Conservation (phyloP, 495 filamentous ascomycete species). For the Neurospora sp. region DNA sequence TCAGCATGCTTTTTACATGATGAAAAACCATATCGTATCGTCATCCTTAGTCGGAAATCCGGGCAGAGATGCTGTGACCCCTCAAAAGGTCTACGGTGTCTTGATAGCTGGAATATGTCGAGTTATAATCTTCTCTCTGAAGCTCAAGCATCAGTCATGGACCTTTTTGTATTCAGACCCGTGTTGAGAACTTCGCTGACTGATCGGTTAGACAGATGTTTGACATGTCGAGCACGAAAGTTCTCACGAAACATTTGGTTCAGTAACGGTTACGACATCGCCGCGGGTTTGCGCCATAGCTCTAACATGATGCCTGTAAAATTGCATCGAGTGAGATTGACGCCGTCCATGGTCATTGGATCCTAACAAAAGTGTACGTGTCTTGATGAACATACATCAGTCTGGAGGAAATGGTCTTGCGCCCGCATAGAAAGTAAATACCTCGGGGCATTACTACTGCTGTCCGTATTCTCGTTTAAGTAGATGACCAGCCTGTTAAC, state of each 20-base stretch:
- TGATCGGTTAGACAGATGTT: not conserved
- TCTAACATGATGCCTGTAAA: not conserved
- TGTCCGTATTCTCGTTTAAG: not conserved
- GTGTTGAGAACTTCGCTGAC: not conserved
- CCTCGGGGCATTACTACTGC: not conserved
- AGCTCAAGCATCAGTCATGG: not conserved
- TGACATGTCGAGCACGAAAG: not conserved
- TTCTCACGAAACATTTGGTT: not conserved
- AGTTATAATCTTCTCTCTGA: slow-evolving; percentile 59
- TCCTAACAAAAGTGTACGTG: not conserved
- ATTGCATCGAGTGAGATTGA: not conserved
- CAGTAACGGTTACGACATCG: not conserved
- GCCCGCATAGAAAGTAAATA: not conserved
- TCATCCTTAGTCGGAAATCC: slow-evolving; percentile 57
- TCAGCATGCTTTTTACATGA: slow-evolving; percentile 29
- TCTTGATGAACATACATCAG: not conserved
- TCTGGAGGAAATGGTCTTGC: not conserved
- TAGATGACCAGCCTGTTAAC: not conserved
- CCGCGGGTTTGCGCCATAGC: not conserved
- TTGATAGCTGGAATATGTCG: slow-evolving; percentile 36
- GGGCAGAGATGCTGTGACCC: slow-evolving; percentile 16
- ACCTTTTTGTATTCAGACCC: no score
- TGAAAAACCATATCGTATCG: slow-evolving; percentile 50
- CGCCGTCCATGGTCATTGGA: not conserved
- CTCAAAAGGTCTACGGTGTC: slow-evolving; percentile 15